phyloP scores from a whole-genome alignment of 306 rosid genomes.

The Castanea mollissima region DNA sequence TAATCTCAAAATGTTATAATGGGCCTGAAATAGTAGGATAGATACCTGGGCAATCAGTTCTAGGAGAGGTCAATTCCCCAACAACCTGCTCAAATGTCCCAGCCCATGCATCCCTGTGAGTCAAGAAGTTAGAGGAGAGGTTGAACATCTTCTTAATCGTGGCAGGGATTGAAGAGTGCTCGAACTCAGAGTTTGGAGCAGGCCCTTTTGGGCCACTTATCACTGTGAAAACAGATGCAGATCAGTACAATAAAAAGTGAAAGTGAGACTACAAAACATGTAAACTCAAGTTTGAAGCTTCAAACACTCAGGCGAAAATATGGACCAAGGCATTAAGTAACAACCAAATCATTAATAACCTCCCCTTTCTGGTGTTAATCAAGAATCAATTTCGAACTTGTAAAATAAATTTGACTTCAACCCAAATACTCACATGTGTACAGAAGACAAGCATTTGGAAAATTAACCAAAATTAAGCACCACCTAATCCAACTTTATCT shows the following conservation, averaged over 20 bases:
- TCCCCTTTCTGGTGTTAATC: conserved; percentile 1
- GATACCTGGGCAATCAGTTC: conserved; percentile 95
- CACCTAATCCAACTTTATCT: conserved; percentile 23
- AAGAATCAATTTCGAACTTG: conserved; percentile 13
- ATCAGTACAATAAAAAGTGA: conserved; percentile 12
- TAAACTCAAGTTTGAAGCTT: conserved; percentile 16
- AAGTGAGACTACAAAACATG: conserved; percentile 16
- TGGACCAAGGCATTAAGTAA: conserved; percentile 7
- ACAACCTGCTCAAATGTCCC: conserved; percentile 87
- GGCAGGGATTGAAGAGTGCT: conserved; percentile 98
- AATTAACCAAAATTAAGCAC: conserved; percentile 5
- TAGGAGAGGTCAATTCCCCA: conserved; percentile 64
- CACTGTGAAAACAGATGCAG: conserved; percentile 49
- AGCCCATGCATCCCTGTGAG: conserved; percentile 99
- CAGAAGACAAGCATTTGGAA: not conserved
- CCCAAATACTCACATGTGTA: not conserved
- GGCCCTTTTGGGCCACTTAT: conserved; percentile 77
- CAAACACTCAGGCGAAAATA: conserved; percentile 12
- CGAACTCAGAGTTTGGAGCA: conserved; percentile 77
- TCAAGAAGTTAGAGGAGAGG: conserved; percentile 83
- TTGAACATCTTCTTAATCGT: conserved; percentile 96
- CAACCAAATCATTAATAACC: conserved; percentile 11
- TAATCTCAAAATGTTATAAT: not conserved
- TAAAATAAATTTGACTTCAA: conserved; percentile 10
- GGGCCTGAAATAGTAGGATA: not conserved